These are phyloP conservation scores for Aspergillus jensenii DNA, from an alignment of 2,329 filamentous ascomycete species.

Conservation along the genomic window DNA sequence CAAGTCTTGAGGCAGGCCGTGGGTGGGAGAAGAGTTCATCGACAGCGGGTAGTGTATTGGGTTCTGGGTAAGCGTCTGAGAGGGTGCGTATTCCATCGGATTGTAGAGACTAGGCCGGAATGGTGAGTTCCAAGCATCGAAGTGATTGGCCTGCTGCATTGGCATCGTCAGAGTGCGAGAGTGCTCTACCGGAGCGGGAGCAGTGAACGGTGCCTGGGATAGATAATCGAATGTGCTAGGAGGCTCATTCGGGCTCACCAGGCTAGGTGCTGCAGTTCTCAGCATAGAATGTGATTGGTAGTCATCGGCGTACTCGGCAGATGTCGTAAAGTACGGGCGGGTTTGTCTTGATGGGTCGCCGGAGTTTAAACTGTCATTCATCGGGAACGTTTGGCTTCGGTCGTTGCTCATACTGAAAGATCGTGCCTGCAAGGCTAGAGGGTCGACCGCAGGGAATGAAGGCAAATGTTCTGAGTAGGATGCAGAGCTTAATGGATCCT, in stretches of 20 bases:
- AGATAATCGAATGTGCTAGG: conserved; percentile 33
- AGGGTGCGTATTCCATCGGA: conserved; percentile 29
- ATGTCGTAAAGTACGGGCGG: conserved; percentile 26
- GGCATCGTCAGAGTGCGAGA: conserved; percentile 21
- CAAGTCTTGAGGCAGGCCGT: conserved; percentile 25
- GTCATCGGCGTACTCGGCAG: conserved; percentile 29
- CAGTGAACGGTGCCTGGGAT: conserved; percentile 22
- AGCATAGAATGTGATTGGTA: conserved; percentile 30
- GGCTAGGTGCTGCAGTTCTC: conserved; percentile 25
- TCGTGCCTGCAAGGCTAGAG: conserved; percentile 20
- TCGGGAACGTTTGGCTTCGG: conserved; percentile 26
- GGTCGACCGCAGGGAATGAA: conserved; percentile 27
- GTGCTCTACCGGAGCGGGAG: conserved; percentile 22
- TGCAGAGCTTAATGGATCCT: conserved; percentile 25
- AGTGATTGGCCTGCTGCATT: conserved; percentile 24
- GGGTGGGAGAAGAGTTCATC: conserved; percentile 24
- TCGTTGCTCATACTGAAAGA: conserved; percentile 21
- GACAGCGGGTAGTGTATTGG: conserved; percentile 31
- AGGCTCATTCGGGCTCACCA: conserved; percentile 32
- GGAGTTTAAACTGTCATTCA: conserved; percentile 30
- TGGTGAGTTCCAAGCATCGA: conserved; percentile 31
- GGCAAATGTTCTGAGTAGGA: conserved; percentile 26
- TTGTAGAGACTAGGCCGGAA: conserved; percentile 37
- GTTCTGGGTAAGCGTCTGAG: conserved; percentile 26
- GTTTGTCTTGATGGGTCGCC: conserved; percentile 27